A percentile compares a stretch with the other conserved stretches of the same genome.
phyloP scores from a whole-genome alignment of 1,284 basidiomycete genomes.

The Boletus mariae region DNA sequence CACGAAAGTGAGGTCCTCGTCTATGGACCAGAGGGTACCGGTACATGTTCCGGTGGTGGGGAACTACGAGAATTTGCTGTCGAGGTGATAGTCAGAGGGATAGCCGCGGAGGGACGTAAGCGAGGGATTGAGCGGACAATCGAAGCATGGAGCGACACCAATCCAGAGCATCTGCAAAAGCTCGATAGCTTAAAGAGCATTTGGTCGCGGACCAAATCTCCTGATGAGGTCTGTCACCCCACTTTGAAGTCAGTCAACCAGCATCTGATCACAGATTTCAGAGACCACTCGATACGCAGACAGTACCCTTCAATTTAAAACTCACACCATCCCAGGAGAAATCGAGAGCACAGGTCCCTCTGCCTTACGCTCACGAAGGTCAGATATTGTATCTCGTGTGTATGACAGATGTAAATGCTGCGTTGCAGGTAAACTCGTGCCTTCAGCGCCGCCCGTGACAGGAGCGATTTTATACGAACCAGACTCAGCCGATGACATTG shows the following conservation, averaged over 20 bases:
- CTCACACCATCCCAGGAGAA: constrained; percentile 83
- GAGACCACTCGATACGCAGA: constrained; percentile 51
- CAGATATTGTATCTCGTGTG: constrained; percentile 17
- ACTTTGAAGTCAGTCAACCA: background rate
- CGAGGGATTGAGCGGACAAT: constrained; percentile 57
- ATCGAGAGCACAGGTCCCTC: constrained; percentile 73
- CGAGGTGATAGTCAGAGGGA: constrained; percentile 57
- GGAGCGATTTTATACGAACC: constrained; percentile 70
- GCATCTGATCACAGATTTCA: constrained; percentile 20
- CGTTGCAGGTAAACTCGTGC: constrained; percentile 26
- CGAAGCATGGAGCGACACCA: constrained; percentile 55
- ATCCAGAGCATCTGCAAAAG: constrained; percentile 44
- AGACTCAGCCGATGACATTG: constrained; percentile 84
- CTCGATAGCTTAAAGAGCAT: constrained; percentile 49
- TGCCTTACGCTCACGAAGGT: constrained; percentile 87
- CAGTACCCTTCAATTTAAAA: constrained; percentile 79
- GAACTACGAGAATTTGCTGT: constrained; percentile 48
- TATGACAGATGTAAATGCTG: constrained; percentile 3
- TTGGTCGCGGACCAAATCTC: constrained; percentile 38
- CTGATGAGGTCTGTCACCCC: constrained; percentile 40
- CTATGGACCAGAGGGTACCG: constrained; percentile 53
- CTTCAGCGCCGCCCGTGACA: constrained; percentile 10
- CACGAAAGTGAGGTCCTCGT: constrained; percentile 60
- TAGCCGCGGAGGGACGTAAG: constrained; percentile 38
- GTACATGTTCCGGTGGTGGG: constrained; percentile 37